phyloP scores from a whole-genome alignment of 768 basidiomycete genomes.

The Tylopilus sp. region DNA sequence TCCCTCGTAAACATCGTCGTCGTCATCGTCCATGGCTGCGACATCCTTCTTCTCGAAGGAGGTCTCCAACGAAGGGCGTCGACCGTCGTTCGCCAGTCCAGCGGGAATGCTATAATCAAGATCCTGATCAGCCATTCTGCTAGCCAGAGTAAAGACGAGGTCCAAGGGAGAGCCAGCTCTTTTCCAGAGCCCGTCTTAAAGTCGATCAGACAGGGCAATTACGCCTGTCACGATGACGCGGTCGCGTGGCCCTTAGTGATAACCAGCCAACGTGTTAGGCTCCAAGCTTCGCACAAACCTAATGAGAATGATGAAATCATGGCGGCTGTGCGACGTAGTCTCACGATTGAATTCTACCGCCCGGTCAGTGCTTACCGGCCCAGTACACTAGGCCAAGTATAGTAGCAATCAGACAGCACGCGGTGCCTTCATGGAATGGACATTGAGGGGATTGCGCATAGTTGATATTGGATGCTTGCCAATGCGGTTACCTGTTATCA shows the following conservation, averaged over 20 bases:
- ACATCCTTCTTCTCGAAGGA: slow-evolving; percentile 26
- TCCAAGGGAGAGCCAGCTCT: background rate
- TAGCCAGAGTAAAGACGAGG: background rate
- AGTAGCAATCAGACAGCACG: no score
- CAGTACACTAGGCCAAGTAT: no score
- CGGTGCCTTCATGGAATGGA: no score
- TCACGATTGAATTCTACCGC: no score
- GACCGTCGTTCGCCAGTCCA: slow-evolving; percentile 12
- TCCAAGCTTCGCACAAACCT: background rate
- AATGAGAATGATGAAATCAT: background rate
- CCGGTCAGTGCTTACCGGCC: no score
- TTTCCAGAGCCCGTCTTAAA: slow-evolving; percentile 6
- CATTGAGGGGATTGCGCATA: no score
- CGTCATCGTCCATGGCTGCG: slow-evolving; percentile 7
- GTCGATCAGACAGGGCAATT: background rate
- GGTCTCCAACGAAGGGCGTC: background rate
- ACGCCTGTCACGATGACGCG: background rate
- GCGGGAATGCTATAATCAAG: slow-evolving; percentile 8
- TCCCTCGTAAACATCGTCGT: slow-evolving; percentile 45
- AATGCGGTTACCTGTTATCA: no score
- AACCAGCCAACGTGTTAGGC: background rate
- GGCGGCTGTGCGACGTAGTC: background rate
- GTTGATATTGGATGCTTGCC: no score
- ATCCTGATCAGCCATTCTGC: slow-evolving; percentile 10
- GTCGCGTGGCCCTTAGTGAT: background rate